phyloP scores from a whole-genome alignment of 768 basidiomycete genomes.

The Pleurotus salmoneostramineus region DNA sequence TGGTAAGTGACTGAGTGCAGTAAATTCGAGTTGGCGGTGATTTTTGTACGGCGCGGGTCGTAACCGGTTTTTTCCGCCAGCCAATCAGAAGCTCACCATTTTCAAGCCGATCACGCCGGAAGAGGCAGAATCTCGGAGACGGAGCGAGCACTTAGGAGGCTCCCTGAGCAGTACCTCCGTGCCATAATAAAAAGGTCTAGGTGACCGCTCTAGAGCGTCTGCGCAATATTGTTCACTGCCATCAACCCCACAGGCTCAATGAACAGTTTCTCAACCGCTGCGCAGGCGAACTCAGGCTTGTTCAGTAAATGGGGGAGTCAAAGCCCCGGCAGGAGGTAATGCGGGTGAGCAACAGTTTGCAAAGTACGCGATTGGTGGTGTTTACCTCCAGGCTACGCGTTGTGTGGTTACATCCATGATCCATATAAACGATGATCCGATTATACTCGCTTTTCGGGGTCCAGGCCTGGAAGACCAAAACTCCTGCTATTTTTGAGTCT shows the following conservation, averaged over 20 bases:
- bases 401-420: too few species aligned
- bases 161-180: background rate
- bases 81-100: conserved; percentile 21
- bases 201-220: background rate
- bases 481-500: too few species aligned
- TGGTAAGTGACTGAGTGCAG: conserved; percentile 13
- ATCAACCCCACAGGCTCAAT: too few species aligned
- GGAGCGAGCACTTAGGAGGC: background rate
- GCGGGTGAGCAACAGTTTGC: background rate
- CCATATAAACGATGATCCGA: too few species aligned
- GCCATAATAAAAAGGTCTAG: background rate
- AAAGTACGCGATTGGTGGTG: background rate
- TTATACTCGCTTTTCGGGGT: too few species aligned
- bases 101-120: conserved; percentile 9
- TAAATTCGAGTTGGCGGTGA: conserved; percentile 8
- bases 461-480: too few species aligned
- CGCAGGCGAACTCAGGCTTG: too few species aligned
- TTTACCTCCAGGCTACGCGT: background rate
- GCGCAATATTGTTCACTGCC: too few species aligned
- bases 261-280: too few species aligned
- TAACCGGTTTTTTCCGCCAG: conserved; percentile 26
- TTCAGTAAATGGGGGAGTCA: background rate
- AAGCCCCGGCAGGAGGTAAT: background rate
- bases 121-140: background rate
- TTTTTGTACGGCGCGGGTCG: conserved; percentile 20